phyloP scores from a whole-genome alignment of 495 filamentous ascomycete species.

The Talaromyces liani region DNA sequence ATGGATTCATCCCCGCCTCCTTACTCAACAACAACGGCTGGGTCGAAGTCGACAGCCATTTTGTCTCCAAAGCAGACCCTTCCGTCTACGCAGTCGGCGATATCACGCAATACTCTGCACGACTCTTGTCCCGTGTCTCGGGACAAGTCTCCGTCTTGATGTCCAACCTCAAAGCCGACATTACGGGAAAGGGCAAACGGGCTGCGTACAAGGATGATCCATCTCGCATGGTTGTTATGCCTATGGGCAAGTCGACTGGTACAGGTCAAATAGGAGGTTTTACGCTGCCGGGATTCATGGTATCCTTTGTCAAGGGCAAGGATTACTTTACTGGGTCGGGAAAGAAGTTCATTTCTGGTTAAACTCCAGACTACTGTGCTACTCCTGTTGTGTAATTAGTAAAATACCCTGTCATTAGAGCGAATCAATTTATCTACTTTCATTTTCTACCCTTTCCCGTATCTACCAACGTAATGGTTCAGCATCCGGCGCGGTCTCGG shows the following conservation, averaged over 20 bases:
- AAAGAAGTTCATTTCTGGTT: slow-evolving; percentile 4
- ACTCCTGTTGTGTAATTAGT: not conserved
- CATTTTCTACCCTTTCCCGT: not conserved
- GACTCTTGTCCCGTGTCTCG: slow-evolving; percentile 19
- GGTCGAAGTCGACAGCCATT: slow-evolving; percentile 48
- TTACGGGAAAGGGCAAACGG: slow-evolving; percentile 15
- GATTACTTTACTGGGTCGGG: slow-evolving; percentile 22
- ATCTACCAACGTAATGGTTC: not conserved
- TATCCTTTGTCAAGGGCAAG: slow-evolving; percentile 40
- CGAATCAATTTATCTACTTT: not conserved
- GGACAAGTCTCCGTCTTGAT: slow-evolving; percentile 24
- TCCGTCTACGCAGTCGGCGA: slow-evolving; percentile 33
- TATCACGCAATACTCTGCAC: slow-evolving; percentile 27
- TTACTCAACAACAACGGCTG: slow-evolving; percentile 44
- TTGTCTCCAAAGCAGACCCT: slow-evolving; percentile 32
- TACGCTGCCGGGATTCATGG: slow-evolving; percentile 33
- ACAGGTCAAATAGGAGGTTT: slow-evolving; percentile 43
- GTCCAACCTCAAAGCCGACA: slow-evolving; percentile 27
- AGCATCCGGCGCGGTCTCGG: not conserved
- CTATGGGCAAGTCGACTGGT: slow-evolving; percentile 36
- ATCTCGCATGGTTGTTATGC: slow-evolving; percentile 28
- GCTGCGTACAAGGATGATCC: slow-evolving; percentile 17
- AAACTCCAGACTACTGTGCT: not conserved
- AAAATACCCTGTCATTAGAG: not conserved
- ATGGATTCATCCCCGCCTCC: slow-evolving; percentile 44